Percentiles rank a stretch among this genome's conserved stretches.
phyloP scores from a whole-genome alignment of 192 early-diverging fungal genomes.

The Entophlyctis helioformis region DNA sequence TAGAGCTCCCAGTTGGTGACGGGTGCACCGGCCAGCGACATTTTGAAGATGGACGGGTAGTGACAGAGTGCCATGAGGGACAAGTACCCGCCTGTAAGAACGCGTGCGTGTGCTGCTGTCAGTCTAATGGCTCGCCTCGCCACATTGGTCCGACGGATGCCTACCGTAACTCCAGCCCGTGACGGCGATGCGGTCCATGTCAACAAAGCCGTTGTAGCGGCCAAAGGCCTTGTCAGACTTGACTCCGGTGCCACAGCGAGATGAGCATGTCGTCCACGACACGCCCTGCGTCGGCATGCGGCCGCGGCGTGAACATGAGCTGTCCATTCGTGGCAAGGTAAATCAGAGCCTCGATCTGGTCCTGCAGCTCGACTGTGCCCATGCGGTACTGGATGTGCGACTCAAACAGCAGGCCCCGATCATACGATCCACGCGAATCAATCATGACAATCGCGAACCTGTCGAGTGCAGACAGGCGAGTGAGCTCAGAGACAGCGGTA shows the following conservation, averaged over 20 bases:
- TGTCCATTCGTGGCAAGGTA: no score
- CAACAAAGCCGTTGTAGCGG: no score
- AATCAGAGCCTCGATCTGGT: conserved; percentile 47
- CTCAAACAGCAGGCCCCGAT: conserved; percentile 54
- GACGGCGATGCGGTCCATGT: no score
- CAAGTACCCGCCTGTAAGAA: conserved; percentile 44
- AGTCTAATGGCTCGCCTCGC: not conserved
- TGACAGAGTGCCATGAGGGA: conserved; percentile 50
- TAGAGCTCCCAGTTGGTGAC: conserved; percentile 66
- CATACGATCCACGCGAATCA: conserved; percentile 54
- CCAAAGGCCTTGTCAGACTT: no score
- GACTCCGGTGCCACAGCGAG: no score
- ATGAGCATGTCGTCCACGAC: no score
- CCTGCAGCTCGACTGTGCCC: conserved; percentile 47
- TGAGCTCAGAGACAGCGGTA: not conserved
- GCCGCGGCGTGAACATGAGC: no score
- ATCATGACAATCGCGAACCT: conserved; percentile 49
- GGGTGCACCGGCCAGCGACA: conserved; percentile 49
- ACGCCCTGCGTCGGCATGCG: no score
- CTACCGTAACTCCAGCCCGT: conserved; percentile 61
- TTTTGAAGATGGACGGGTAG: conserved; percentile 45
- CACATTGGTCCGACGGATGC: no score
- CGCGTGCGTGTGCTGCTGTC: not conserved
- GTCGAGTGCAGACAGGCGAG: conserved; percentile 6
- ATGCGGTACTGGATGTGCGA: conserved; percentile 31